Evolutionary conservation across 2,329 filamentous ascomycete species (phyloP).

Genomic region (Penicillium sp.): DNA sequence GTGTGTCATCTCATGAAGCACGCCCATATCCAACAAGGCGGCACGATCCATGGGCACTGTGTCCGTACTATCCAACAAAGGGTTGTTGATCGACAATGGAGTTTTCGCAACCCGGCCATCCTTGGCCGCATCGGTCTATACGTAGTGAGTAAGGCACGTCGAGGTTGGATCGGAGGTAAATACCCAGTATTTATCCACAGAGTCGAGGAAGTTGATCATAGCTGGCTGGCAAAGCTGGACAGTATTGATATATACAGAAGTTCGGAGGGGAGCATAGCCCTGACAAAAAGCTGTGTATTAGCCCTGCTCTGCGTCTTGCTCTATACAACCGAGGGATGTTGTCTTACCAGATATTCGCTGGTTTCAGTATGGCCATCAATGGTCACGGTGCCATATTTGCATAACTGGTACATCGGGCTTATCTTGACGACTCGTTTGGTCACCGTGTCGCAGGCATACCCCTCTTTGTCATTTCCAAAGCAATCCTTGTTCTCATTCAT

Average conservation of each 20-base stretch:
- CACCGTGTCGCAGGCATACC: background rate
- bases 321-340: no score
- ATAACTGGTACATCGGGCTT: background rate
- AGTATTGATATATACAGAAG: no score
- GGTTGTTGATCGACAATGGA: background rate
- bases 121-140: background rate
- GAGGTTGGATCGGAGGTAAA: background rate
- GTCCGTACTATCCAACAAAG: background rate
- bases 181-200: background rate
- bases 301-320: no score
- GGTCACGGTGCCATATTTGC: background rate
- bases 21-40: background rate
- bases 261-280: background rate
- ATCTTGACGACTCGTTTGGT: background rate
- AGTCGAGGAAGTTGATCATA: background rate
- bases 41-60: background rate
- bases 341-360: no score
- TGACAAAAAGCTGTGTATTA: background rate
- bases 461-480: background rate
- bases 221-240: background rate
- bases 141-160: background rate
- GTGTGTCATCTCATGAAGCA: background rate
- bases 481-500: background rate
- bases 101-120: background rate
- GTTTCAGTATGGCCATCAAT: background rate